phyloP scores from a whole-genome alignment of 1,284 basidiomycete species.

The Austroboletus niveus region DNA sequence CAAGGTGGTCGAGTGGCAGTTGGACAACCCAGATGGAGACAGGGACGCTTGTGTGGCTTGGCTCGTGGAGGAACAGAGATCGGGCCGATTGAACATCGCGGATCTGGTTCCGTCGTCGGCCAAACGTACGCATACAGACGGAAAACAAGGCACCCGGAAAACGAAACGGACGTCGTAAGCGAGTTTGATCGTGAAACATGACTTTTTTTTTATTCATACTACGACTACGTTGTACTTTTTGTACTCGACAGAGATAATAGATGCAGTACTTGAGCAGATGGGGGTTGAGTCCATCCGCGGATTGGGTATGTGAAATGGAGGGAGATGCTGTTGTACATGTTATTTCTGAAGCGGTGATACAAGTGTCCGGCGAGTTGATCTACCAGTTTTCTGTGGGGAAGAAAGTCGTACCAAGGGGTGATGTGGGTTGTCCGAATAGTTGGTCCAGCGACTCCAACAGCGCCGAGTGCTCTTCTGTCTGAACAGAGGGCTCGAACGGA shows the following conservation, averaged over 20 bases:
- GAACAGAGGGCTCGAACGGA: conserved; percentile 25
- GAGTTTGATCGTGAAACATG: not conserved
- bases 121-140: conserved; percentile 25
- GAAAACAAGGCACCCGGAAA: conserved; percentile 43
- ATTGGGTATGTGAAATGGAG: conserved; percentile 2
- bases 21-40: conserved; percentile 66
- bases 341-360: no score
- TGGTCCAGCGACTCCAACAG: conserved; percentile 28
- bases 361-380: not conserved
- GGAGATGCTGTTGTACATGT: no score
- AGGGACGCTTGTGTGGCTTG: conserved; percentile 69
- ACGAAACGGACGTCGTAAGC: conserved; percentile 36
- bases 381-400: conserved; percentile 16
- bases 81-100: conserved; percentile 42
- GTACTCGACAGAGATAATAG: conserved; percentile 5
- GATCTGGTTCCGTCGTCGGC: conserved; percentile 21
- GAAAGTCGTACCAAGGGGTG: conserved; percentile 17
- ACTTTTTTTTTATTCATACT: no score
- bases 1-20: conserved; percentile 78
- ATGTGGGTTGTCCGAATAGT: conserved; percentile 29
- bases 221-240: no score
- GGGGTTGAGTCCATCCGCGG: conserved; percentile 4
- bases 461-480: conserved; percentile 5
- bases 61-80: conserved; percentile 55
- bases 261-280: conserved; percentile 14